Evolutionary conservation across 2,329 filamentous ascomycete genomes (phyloP).

Genomic region (Blastomyces gilchristii): DNA sequence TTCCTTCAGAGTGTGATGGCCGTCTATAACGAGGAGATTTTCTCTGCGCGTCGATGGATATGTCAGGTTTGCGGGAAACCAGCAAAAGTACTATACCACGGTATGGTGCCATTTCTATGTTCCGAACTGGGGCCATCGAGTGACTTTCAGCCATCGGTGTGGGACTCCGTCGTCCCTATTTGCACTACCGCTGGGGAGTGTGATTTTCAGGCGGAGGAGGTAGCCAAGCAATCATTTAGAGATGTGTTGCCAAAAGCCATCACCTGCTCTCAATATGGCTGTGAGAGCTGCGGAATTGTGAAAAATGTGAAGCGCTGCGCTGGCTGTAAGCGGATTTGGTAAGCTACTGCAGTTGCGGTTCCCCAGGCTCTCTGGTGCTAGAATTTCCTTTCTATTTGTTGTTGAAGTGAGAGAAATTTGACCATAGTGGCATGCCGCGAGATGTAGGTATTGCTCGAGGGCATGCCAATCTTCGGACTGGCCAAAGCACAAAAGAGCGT

Average conservation of each 20-base stretch:
- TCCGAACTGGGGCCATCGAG: background rate
- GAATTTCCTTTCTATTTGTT: background rate
- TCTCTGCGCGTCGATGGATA: background rate
- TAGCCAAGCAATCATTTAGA: background rate
- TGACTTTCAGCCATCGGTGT: conserved; percentile 21
- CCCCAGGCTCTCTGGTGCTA: background rate
- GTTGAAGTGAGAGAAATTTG: background rate
- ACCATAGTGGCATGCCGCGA: background rate
- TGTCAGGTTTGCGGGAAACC: background rate
- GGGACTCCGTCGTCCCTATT: conserved; percentile 11
- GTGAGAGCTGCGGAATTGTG: background rate
- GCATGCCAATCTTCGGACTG: conserved; percentile 3
- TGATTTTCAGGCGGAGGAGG: background rate
- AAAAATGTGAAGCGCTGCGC: background rate
- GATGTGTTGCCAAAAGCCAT: background rate
- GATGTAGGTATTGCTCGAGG: conserved; percentile 7
- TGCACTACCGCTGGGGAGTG: background rate
- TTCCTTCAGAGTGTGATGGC: background rate
- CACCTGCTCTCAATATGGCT: background rate
- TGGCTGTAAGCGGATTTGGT: background rate
- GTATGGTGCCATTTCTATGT: background rate
- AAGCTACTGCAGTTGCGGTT: background rate
- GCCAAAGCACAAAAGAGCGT: conserved; percentile 7
- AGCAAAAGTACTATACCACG: background rate
- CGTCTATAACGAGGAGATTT: background rate